A percentile compares a stretch with the other conserved stretches of the same genome.
These are phyloP conservation scores for Pyricularia pennisetigena DNA, from an alignment of 2,329 filamentous ascomycete species.

Conservation along the genomic window DNA sequence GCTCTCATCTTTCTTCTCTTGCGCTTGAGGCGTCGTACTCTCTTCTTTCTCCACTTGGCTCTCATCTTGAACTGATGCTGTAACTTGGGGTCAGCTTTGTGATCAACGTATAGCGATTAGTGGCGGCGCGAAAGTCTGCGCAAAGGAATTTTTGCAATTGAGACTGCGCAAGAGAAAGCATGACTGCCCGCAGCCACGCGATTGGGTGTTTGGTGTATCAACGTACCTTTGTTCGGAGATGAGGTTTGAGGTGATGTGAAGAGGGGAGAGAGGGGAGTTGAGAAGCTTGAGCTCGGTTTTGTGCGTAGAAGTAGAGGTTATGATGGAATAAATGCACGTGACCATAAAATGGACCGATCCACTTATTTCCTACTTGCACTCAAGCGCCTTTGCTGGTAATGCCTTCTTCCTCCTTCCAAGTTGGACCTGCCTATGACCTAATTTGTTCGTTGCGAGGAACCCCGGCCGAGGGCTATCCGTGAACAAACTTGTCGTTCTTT, in stretches of 20 bases:
- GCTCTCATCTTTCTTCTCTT: conserved; percentile 99
- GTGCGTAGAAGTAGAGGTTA: conserved; percentile 1
- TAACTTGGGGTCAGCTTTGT: not conserved
- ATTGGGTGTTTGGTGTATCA: not conserved
- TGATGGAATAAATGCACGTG: not conserved
- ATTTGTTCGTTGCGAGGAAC: not conserved
- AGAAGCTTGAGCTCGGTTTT: not conserved
- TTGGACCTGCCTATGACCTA: not conserved
- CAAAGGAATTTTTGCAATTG: not conserved
- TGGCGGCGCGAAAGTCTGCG: not conserved
- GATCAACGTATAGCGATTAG: conserved; percentile 6
- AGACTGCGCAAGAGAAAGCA: not conserved
- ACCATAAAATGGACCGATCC: not conserved
- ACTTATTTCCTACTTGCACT: not conserved
- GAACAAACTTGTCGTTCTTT: not conserved
- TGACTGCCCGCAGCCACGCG: not conserved
- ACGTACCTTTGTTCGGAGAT: conserved; percentile 3
- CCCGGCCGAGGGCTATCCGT: not conserved
- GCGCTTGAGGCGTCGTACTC: conserved; percentile 96
- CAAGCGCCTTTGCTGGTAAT: not conserved
- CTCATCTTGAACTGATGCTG: conserved; percentile 51
- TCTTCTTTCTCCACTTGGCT: conserved; percentile 99
- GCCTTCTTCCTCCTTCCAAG: too few relatives aligned
- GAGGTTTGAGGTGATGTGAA: conserved; percentile 1
- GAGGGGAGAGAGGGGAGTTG: not conserved